Conservation (phyloP, 176 grass and related monocot species). For the Otatea glauca region DNA sequence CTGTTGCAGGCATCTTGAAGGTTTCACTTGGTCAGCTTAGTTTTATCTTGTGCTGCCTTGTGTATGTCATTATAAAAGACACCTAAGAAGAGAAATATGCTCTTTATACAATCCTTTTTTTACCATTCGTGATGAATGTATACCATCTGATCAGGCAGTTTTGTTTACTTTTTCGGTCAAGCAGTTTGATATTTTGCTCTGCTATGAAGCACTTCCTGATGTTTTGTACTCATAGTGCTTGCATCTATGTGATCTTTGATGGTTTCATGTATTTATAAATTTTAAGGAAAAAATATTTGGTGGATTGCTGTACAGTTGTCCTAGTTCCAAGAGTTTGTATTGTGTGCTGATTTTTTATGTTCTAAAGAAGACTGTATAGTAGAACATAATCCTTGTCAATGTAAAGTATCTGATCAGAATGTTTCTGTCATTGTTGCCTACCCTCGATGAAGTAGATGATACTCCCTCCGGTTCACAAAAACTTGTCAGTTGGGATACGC, state of each 20-base stretch:
- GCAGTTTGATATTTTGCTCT: not conserved
- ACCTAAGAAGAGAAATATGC: not conserved
- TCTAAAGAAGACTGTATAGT: not conserved
- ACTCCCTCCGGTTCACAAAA: too few relatives aligned
- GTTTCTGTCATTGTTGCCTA: not conserved
- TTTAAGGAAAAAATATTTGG: not conserved
- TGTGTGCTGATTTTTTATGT: not conserved
- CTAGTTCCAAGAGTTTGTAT: not conserved
- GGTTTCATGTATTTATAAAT: not conserved
- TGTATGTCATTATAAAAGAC: constrained; percentile 9
- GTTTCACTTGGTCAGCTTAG: constrained; percentile 34
- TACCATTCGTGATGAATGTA: not conserved
- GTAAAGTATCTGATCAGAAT: constrained; percentile 8
- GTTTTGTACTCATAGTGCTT: not conserved
- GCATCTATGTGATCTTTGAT: not conserved
- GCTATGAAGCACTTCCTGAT: not conserved
- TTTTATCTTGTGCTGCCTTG: constrained; percentile 9
- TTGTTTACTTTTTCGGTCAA: not conserved
- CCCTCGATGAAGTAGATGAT: not conserved
- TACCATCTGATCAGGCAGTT: not conserved
- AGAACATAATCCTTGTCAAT: too few relatives aligned
- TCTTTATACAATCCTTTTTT: constrained; percentile 1
- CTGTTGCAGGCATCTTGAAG: constrained; percentile 73
- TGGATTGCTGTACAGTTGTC: not conserved
- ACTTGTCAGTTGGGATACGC: too few relatives aligned